Evolutionary conservation across 257 asterid genomes (phyloP).

Genomic region (Solanum ossicruentum): DNA sequence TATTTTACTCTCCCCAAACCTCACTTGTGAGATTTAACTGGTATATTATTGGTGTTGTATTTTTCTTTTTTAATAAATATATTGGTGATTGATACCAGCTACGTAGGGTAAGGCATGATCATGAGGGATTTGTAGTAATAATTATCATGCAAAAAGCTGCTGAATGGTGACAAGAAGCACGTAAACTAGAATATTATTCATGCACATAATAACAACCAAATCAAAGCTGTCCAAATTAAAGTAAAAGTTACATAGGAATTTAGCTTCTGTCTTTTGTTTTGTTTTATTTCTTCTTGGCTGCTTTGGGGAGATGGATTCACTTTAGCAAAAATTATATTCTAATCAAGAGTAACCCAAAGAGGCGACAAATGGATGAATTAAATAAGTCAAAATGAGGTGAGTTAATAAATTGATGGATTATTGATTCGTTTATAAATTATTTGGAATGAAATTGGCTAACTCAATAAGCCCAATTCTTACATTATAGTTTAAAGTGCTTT

Average conservation of each 20-base stretch:
- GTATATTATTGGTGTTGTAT: too few species aligned
- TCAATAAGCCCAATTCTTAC: background rate
- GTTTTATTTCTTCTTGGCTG: background rate
- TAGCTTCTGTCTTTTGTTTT: background rate
- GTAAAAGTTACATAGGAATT: background rate
- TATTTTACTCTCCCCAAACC: too few species aligned
- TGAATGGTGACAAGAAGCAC: background rate
- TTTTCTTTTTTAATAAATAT: background rate
- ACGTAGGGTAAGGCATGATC: background rate
- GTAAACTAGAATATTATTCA: background rate
- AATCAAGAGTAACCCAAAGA: background rate
- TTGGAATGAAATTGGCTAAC: background rate
- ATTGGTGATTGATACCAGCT: background rate
- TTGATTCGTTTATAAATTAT: background rate
- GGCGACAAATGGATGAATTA: too few species aligned
- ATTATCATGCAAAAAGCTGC: constrained; percentile 10
- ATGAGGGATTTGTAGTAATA: background rate
- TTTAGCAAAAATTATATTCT: background rate
- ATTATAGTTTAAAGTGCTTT: background rate
- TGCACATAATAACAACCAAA: background rate
- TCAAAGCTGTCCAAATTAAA: background rate
- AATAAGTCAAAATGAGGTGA: fast-evolving
- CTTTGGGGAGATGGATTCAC: background rate
- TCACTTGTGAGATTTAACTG: too few species aligned
- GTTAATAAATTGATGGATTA: too few species aligned